Conservation (phyloP, 257 asterid genomes). For the Jacaranda copaia region DNA sequence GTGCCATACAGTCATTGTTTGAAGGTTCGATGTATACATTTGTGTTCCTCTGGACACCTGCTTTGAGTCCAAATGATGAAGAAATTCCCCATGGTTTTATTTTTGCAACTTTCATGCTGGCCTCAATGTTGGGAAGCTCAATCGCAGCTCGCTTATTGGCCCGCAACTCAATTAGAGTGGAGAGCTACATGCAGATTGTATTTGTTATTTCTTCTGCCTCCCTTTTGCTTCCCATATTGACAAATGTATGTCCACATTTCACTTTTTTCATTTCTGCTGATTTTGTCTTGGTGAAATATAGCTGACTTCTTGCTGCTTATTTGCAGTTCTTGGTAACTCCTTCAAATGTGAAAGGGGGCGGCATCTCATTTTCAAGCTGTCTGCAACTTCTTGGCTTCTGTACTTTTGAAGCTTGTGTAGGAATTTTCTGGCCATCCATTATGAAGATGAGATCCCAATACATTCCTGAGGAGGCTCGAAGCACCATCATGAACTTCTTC, state of each 20-base stretch:
- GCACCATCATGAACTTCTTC: slow-evolving; percentile 98
- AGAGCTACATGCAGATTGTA: slow-evolving; percentile 90
- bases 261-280: slow-evolving; percentile 3
- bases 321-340: slow-evolving; percentile 76
- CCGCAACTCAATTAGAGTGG: slow-evolving; percentile 73
- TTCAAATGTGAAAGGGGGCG: slow-evolving; percentile 64
- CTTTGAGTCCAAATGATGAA: slow-evolving; percentile 91
- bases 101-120: slow-evolving; percentile 94
- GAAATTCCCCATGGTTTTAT: slow-evolving; percentile 93
- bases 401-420: slow-evolving; percentile 86
- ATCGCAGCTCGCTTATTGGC: slow-evolving; percentile 89
- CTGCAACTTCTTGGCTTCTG: slow-evolving; percentile 91
- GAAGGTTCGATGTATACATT: slow-evolving; percentile 99
- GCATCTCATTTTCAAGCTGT: slow-evolving; percentile 76
- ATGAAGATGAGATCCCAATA: slow-evolving; percentile 99
- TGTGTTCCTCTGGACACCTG: slow-evolving; percentile 97
- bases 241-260: slow-evolving; percentile 57
- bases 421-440: slow-evolving; percentile 97
- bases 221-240: slow-evolving; percentile 80
- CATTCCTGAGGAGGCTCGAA: slow-evolving; percentile 96
- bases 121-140: slow-evolving; percentile 97
- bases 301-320: slow-evolving; percentile 37
- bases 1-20: slow-evolving; percentile 94
- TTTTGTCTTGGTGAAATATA: slow-evolving; percentile 25
- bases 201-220: slow-evolving; percentile 79